Percentiles rank a stretch among this genome's conserved stretches.
These are phyloP conservation scores for Zostera marina DNA, from an alignment of 116 monocot genomes.

Conservation along the genomic window DNA sequence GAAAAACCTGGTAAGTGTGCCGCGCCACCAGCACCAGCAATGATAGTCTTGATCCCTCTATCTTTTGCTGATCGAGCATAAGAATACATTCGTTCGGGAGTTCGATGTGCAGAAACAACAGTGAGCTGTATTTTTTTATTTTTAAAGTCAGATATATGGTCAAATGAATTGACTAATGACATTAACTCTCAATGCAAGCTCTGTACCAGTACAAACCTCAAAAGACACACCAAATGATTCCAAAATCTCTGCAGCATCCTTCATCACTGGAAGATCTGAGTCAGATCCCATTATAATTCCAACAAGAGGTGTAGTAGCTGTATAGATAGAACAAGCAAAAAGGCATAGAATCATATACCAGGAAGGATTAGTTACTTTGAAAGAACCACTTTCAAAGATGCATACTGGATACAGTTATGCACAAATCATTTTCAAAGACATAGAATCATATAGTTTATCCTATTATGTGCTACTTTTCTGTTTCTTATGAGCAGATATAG, in stretches of 20 bases:
- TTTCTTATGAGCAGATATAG: too few species aligned
- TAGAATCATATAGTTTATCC: too few species aligned
- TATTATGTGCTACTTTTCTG: too few species aligned
- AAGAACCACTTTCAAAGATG: not conserved
- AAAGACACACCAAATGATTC: conserved; percentile 52
- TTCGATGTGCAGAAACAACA: conserved; percentile 90
- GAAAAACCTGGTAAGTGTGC: conserved; percentile 82
- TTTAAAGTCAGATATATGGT: not conserved
- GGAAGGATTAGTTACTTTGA: not conserved
- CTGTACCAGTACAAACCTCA: conserved; percentile 39
- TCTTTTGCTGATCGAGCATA: conserved; percentile 71
- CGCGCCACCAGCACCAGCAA: conserved; percentile 97
- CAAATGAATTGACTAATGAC: not conserved
- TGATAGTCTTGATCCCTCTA: conserved; percentile 67
- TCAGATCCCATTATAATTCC: conserved; percentile 94
- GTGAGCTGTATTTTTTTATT: conserved; percentile 40
- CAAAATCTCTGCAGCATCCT: conserved; percentile 73
- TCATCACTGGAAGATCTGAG: conserved; percentile 93
- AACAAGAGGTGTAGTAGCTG: conserved; percentile 48
- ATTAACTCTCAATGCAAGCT: not conserved
- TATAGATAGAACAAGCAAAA: conserved; percentile 12
- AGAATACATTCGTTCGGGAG: conserved; percentile 87
- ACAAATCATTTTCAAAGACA: too few species aligned
- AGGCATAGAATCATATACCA: not conserved
- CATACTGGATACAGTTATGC: too few species aligned